These are phyloP conservation scores for Botrytis paeoniae DNA, from an alignment of 2,329 filamentous ascomycete genomes.

Conservation along the genomic window DNA sequence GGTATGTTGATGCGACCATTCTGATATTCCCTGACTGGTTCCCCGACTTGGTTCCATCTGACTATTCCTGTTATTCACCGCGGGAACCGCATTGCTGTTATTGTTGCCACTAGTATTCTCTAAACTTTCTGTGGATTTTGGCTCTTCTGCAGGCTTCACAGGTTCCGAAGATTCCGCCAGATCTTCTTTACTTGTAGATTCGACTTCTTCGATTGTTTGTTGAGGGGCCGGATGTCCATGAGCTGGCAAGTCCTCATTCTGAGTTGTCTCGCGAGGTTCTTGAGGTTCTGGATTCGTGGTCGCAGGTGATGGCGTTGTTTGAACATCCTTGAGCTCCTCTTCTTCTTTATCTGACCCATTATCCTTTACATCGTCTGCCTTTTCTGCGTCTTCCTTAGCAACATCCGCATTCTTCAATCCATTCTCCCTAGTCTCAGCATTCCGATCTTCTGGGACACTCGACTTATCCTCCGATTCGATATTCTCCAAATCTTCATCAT, in stretches of 20 bases:
- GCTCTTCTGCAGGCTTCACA: slow-evolving; percentile 4
- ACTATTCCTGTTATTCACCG: not conserved
- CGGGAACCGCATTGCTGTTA: not conserved
- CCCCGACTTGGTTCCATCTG: slow-evolving; percentile 21
- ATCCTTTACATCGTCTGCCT: slow-evolving; percentile 32
- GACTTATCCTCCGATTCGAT: not conserved
- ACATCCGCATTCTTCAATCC: slow-evolving; percentile 11
- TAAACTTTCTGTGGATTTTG: not conserved
- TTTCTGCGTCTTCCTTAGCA: not conserved
- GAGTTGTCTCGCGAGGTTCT: slow-evolving; percentile 17
- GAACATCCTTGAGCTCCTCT: slow-evolving; percentile 43
- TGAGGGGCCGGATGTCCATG: slow-evolving; percentile 4
- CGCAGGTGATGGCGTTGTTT: slow-evolving; percentile 35
- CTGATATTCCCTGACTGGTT: slow-evolving; percentile 50
- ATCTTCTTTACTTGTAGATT: slow-evolving; percentile 16
- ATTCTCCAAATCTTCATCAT: slow-evolving; percentile 21
- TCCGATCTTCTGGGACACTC: not conserved
- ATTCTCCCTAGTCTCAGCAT: slow-evolving; percentile 5
- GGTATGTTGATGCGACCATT: slow-evolving; percentile 87
- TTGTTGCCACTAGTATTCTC: slow-evolving; percentile 11
- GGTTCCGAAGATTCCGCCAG: slow-evolving; percentile 11
- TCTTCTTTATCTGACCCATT: slow-evolving; percentile 39
- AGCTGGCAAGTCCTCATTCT: slow-evolving; percentile 1
- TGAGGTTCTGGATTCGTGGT: slow-evolving; percentile 27
- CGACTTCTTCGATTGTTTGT: slow-evolving; percentile 20